Evolutionary conservation across 106 monocot species (phyloP), one percentile per base, ranked within the genome.

Genomic region (Allium sativum): DNA sequence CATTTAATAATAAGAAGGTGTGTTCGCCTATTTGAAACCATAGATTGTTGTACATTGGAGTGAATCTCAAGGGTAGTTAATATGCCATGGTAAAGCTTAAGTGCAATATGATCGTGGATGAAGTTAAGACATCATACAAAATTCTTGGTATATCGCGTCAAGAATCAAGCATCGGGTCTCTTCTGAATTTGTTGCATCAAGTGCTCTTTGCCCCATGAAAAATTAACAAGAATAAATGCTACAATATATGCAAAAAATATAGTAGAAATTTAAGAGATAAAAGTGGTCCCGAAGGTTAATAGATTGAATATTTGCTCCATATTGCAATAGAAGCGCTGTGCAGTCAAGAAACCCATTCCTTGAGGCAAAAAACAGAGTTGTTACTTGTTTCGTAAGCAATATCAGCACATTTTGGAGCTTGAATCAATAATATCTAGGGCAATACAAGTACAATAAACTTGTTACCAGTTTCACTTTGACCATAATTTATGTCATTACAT

Each of bases 331-430:
- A 12, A 77, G 66, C 61, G 67, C 43, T 42, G 53, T 68, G 48
- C 77, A 77, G 46, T 67, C 48, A 1, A 67, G 8, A 12, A 48
- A 62, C 57, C 57, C 72, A 41, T 53, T 64, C 44, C 68, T 77
- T 42, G 66, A 72, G 44, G 77, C 72, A 13, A 63, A 77, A 51
- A 77, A 72, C 12, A 77, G 15, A 17, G 72, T 72, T 6, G 72
- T 72, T 57, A 72, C 72, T 45, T 42, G 48, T 77, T 52, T 52
- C 55, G 10, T 72, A 72, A 21, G 55, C 55, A 21, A 67, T 61
- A 14, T 77, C 68, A 42, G 62, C 62, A 54, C 62, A 72, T 18
- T 72, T 72, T 19, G 67, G 77, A 41, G 54, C 68, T 43, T 72
- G 71, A 62, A 72, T 72, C 41, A 77, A 53, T 12, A 77, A 63